Percentiles rank a stretch among this genome's conserved stretches.
These are phyloP conservation scores for Pilobolus umbonatus DNA, from an alignment of 192 early-diverging fungal genomes.

Conservation along the genomic window DNA sequence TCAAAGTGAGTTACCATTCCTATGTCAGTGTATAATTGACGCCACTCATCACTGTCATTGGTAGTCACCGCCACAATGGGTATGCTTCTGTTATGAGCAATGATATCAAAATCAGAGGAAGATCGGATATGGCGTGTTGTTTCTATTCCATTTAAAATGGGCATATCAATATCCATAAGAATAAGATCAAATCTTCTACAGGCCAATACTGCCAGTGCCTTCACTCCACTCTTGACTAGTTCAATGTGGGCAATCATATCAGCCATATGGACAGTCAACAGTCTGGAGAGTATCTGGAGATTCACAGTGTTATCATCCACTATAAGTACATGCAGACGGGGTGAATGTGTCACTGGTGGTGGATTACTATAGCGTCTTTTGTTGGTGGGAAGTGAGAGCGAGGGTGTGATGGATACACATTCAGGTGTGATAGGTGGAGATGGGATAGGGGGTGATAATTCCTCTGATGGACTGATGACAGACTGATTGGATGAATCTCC, in stretches of 20 bases:
- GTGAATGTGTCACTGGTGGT: not conserved
- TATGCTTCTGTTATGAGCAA: slow-evolving; percentile 46
- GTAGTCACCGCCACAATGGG: slow-evolving; percentile 66
- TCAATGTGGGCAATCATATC: slow-evolving; percentile 39
- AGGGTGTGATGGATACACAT: not conserved
- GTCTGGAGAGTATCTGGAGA: slow-evolving; percentile 51
- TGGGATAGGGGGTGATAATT: slow-evolving; percentile 12
- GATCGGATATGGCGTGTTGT: slow-evolving; percentile 52
- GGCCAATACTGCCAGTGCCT: slow-evolving; percentile 43
- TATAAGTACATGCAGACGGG: slow-evolving; percentile 37
- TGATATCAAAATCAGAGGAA: slow-evolving; percentile 28
- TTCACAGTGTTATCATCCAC: slow-evolving; percentile 70
- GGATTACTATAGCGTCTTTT: slow-evolving; percentile 10
- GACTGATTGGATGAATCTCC: not conserved
- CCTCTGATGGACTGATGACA: not conserved
- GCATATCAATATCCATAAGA: slow-evolving; percentile 71
- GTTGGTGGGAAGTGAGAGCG: slow-evolving; percentile 11
- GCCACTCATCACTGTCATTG: slow-evolving; percentile 48
- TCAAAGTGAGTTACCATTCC: slow-evolving; percentile 41
- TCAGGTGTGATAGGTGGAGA: not conserved
- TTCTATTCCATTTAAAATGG: slow-evolving; percentile 55
- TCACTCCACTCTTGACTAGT: slow-evolving; percentile 43
- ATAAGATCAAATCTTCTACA: slow-evolving; percentile 50
- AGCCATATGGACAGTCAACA: slow-evolving; percentile 50
- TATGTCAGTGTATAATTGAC: slow-evolving; percentile 43